These are phyloP conservation scores for Ogataea pignaliae DNA, from an alignment of 805 yeast genomes.

Conservation along the genomic window DNA sequence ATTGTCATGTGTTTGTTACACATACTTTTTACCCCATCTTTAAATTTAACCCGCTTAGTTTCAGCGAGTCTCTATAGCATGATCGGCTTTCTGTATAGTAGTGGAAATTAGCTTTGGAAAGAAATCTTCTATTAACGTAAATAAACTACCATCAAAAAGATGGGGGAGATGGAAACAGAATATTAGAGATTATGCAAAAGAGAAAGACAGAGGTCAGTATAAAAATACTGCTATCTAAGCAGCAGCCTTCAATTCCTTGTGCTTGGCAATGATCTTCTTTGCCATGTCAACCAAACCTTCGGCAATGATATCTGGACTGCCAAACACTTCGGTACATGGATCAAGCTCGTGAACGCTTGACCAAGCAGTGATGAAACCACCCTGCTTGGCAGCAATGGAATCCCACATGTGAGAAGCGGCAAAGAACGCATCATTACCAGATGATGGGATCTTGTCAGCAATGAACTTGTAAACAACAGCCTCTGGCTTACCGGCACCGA, in stretches of 20 bases:
- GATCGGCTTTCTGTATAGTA: no score
- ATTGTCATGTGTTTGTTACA: no score
- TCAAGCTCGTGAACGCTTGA: conserved; percentile 26
- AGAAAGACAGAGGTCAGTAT: no score
- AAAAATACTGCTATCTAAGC: no score
- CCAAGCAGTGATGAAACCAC: conserved; percentile 31
- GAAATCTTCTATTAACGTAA: no score
- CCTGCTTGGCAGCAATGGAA: conserved; percentile 28
- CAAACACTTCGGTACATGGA: conserved; percentile 28
- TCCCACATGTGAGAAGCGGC: conserved; percentile 34
- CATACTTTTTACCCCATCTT: no score
- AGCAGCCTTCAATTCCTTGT: conserved; percentile 4
- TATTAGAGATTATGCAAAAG: no score
- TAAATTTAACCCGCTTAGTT: no score
- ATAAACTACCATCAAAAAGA: no score
- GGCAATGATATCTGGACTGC: conserved; percentile 27
- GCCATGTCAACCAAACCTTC: conserved; percentile 29
- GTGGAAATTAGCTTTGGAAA: no score
- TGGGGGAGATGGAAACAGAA: no score
- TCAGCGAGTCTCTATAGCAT: no score
- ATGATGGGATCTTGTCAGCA: conserved; percentile 21
- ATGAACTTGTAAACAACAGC: conserved; percentile 25
- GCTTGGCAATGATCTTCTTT: conserved; percentile 23
- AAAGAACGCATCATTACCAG: conserved; percentile 28
- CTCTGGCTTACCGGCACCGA: conserved; percentile 29